These are phyloP conservation scores for Bruguiera sexangula DNA, from an alignment of 345 rosid genomes.

Conservation along the genomic window DNA sequence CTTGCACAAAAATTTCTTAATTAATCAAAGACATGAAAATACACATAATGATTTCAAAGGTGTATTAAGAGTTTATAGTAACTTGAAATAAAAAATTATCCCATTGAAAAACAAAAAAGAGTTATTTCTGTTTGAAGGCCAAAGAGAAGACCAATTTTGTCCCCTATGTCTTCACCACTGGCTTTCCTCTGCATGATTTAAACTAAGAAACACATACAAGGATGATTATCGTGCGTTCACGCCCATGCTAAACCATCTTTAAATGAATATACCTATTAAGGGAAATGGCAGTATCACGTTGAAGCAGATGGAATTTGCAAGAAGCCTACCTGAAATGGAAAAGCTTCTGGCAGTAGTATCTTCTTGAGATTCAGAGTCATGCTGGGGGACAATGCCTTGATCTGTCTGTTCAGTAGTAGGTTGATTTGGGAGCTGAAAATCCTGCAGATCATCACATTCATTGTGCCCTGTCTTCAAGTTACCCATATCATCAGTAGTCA, in stretches of 20 bases:
- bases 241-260: not conserved
- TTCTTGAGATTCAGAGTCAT: not conserved
- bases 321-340: constrained; percentile 1
- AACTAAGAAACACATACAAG: not conserved
- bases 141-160: too few relatives aligned
- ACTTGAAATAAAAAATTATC: too few relatives aligned
- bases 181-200: not conserved
- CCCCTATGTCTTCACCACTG: not conserved
- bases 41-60: not conserved
- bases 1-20: not conserved
- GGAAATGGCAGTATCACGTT: not conserved
- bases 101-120: too few relatives aligned
- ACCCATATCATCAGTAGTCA: not conserved
- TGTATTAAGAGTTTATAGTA: not conserved
- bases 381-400: not conserved
- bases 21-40: not conserved
- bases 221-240: not conserved
- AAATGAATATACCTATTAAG: not conserved
- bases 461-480: constrained; percentile 7
- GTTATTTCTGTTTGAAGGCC: too few relatives aligned
- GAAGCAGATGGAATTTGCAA: not conserved
- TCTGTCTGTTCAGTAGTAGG: constrained; percentile 16
- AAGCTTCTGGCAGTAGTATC: not conserved
- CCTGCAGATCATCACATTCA: constrained; percentile 10
- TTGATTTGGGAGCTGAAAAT: constrained; percentile 10